Conservation (phyloP, 2,329 filamentous ascomycete species). For the Hypoxylon sp. region DNA sequence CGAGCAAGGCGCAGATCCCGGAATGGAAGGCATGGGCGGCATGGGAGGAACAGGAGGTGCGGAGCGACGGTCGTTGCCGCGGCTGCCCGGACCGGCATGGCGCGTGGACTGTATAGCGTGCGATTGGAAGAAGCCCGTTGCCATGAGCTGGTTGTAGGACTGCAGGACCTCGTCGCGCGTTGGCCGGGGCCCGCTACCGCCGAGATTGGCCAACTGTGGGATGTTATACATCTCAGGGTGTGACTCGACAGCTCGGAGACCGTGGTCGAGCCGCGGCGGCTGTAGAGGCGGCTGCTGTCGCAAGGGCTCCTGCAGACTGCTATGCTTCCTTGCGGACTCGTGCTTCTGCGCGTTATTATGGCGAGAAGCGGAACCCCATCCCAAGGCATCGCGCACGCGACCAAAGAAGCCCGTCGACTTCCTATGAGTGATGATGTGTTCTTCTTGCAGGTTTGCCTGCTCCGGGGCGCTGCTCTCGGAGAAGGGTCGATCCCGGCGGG, state of each 20-base stretch:
- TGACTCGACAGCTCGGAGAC: constrained; percentile 36
- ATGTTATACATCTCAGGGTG: constrained; percentile 40
- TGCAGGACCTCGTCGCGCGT: constrained; percentile 61
- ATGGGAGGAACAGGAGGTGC: constrained; percentile 15
- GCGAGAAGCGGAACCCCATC: constrained; percentile 26
- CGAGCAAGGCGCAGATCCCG: constrained; percentile 29
- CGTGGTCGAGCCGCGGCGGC: constrained; percentile 31
- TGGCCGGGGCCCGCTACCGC: constrained; percentile 38
- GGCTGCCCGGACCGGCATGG: constrained; percentile 48
- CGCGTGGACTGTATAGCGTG: constrained; percentile 66
- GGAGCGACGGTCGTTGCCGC: constrained; percentile 10
- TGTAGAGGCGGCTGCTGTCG: constrained; percentile 18
- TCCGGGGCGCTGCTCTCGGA: constrained; percentile 27
- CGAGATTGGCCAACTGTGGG: constrained; percentile 32
- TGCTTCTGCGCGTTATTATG: constrained; percentile 22
- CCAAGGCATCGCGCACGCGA: constrained; percentile 43
- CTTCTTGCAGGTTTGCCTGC: constrained; percentile 11
- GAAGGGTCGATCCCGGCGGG: constrained; percentile 35
- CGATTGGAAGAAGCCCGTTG: constrained; percentile 64
- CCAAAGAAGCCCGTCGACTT: constrained; percentile 45
- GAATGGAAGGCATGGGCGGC: constrained; percentile 33
- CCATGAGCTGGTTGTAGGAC: constrained; percentile 64
- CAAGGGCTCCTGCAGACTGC: constrained; percentile 43
- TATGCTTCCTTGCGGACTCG: constrained; percentile 41
- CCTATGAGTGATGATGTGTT: constrained; percentile 38